Conservation (phyloP, 176 grass and related monocot species). For the Zea mays region Zm-B73-REFERENCE-NAM-5.0 NC_050101.1:137211001-137211500, state of each 20-base stretch:
- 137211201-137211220: slow-evolving; percentile 14
- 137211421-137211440: too few species aligned
- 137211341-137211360: neutral
- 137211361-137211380: slow-evolving; percentile 17
- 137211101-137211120: slow-evolving; percentile 12
- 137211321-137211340: neutral
- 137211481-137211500: too few species aligned
- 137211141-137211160: neutral
- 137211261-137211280: slow-evolving; percentile 8
- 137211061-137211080: slow-evolving; percentile 3
- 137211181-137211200: neutral
- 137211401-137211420: too few species aligned
- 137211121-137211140: slow-evolving; percentile 7
- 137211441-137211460: too few species aligned
- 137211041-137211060: slow-evolving; percentile 27
- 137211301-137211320: neutral
- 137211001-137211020: neutral
- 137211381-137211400: too few species aligned
- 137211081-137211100: slow-evolving; percentile 4
- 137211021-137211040: neutral
- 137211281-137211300: neutral
- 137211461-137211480: too few species aligned
- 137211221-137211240: neutral
- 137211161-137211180: slow-evolving; percentile 11
- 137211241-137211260: slow-evolving; percentile 15